Evolutionary conservation across 768 basidiomycete species (phyloP), one percentile per base, ranked within the genome.

Genomic region (Lactarius akahatsu): DNA sequence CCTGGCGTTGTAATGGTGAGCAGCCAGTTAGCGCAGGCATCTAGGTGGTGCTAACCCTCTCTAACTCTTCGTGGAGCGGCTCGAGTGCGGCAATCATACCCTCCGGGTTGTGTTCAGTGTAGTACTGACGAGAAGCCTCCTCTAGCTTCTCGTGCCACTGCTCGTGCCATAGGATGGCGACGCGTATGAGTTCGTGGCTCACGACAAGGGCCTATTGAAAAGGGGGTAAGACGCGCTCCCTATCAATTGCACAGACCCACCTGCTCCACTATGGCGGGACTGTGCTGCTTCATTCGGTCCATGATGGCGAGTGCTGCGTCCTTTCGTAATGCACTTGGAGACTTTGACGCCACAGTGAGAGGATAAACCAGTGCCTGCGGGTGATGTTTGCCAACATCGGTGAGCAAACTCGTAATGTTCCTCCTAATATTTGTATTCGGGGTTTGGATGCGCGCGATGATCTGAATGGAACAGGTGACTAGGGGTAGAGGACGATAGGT

Each of bases 111-210:
- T 94, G 91, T 71, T 98, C 97, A 11, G 93, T 95, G 81, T 96
- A 99, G 79, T 95, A 99, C 56, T 94, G 78, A 50, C 97, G 85
- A 8, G 96, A 97, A 7, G 97, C 97, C 76, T 99, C 97, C 78
- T 99, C 97, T 26, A 99, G 81, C 20, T 94, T 95, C 78, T 99
- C 97, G 72, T 98, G 95, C 97, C 97, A 99, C 69, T 95, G 80
- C 76, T 99, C 97, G 71, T 98, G 96, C 97, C 97, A 99, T 13
- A 99, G 80, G 67, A 99, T 98, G 8, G 97, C 96, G 8, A 98
- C 93, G 23, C 97, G 89, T 66, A 98, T 98, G 43, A 99, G 83
- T 75, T 99, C 97, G 36, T 91, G 88, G 74, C 93, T 93, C 76
- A 99, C 94, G 30, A 96, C 74, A 56, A 89, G 79, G 11, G 95